Evolutionary conservation across 352 stramenopile genomes (phyloP), one percentile per base, ranked within the genome.

Genomic region (Phytophthora lateralis): DNA sequence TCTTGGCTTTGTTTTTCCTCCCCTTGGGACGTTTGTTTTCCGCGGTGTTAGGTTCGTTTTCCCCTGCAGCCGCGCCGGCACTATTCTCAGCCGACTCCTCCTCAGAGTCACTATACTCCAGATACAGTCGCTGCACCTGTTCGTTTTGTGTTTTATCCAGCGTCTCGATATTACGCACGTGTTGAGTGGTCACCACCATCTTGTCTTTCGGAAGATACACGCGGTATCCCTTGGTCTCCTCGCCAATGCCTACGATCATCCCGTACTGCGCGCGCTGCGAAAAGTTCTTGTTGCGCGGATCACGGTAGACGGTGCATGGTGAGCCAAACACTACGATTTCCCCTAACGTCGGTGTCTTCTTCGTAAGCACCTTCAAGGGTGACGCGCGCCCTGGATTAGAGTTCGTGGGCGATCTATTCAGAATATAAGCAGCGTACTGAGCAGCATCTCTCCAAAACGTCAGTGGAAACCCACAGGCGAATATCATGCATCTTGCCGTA

Each of bases 401-500:
- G 0, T 39, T 44, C 0, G 54, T 74, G 55, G 12, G 50, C 55
- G 0, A n/a, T n/a, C 66, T 12, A 20, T 75, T 78, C 9, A 78
- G 24, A 0, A 82, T 46, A 42, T 78, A 77, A 0, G 44, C 49
- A 0, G 56, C 63, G n/a, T 77, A 78, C 12, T 78, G 46, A 0
- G 51, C 66, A 0, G 66, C 66, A 12, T 76, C 55, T 0, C 57
- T 49, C 57, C 63, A 75, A 35, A 69, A 75, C 1, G 12, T 37
- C 1, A 82, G 30, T 1, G 69, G 55, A 0, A 79, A 15, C 0
- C 62, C 53, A 11, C 55, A 71, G 3, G 43, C 56, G 8, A 82
- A 73, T 2, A 82, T 42, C 52, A 72, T 73, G 37, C 66, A 69
- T 3, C 70, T 37, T 0, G 57, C 49, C 43, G 75, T 65, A 39